phyloP scores from a whole-genome alignment of 306 rosid genomes.

The Notholithocarpus densiflorus region DNA sequence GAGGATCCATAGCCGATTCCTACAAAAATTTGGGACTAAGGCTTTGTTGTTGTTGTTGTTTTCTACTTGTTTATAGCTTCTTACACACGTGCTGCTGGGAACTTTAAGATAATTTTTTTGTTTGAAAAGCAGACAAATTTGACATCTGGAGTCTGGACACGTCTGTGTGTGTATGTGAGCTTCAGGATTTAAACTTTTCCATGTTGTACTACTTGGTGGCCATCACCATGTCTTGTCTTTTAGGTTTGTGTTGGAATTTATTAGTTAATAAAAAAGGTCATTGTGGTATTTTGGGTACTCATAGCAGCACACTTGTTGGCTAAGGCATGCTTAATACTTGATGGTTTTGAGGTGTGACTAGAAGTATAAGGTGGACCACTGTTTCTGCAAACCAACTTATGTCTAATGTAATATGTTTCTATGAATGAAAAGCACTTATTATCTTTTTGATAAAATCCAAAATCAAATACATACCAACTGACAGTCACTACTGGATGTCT shows the following conservation, averaged over 20 bases:
- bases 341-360: too few relatives aligned
- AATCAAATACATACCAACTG: slow-evolving; percentile 28
- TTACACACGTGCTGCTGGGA: not conserved
- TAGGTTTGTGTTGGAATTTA: not conserved
- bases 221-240: not conserved
- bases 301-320: too few relatives aligned
- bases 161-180: not conserved
- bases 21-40: too few relatives aligned
- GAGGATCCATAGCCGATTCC: too few relatives aligned
- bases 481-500: slow-evolving; percentile 45
- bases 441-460: too few relatives aligned
- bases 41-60: not conserved
- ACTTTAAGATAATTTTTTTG: not conserved
- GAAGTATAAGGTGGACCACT: too few relatives aligned
- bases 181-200: not conserved
- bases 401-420: too few relatives aligned
- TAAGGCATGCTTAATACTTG: too few relatives aligned
- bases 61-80: not conserved
- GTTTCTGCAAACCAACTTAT: too few relatives aligned
- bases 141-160: not conserved
- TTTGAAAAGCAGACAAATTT: not conserved
- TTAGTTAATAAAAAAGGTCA: not conserved
- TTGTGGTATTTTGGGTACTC: not conserved
- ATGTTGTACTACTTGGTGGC: not conserved
- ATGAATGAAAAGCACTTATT: too few relatives aligned